Base-by-base conservation (phyloP, 345 rosid species). In the Rhizophora mangle region DNA sequence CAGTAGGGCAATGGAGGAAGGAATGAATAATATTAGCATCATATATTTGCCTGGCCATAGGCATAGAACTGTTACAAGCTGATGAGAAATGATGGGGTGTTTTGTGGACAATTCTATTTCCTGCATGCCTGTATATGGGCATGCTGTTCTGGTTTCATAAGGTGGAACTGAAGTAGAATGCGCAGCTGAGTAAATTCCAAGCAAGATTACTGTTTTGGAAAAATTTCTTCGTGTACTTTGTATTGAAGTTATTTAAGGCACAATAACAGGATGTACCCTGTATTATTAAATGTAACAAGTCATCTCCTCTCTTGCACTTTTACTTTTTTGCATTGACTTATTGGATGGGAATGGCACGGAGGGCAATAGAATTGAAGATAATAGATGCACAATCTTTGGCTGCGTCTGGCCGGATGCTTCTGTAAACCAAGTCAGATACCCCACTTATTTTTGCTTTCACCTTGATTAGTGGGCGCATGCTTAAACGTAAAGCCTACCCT, bases 341-440 rank as follows among this genome's bases (percentile, higher is more conserved):
- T 75, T 81, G 85, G 80, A 78, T 34, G 60, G 70, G 55, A 63
- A 51, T 72, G 84, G 73, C 72, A 63, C 70, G 78, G 58, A 32
- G 29, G 68, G 20, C 30, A 62, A 30, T 52, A 60, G 64, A 47
- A 62, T 27, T 43, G n/a, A 58, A 55, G 63, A 20, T 64, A 30
- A 60, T 32, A 37, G 76, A 52, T 77, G 54, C 61, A 18, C 26
- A 16, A 8, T 56, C 29, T 3, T 24, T 60, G 69, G 53, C 63
- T 43, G 21, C 6, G 55, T 51, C 55, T 68, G 22, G 69, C 11
- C 58, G 63, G 76, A 62, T 63, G 3, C 9, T 57, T 2, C 24
- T 24, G 24, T 24, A 24, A 55, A 43, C 59, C 60, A 64, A 68
- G 68, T 68, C 58, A 30, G 53, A 29, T 24, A 37, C 72, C 63